A percentile compares a stretch with the other conserved stretches of the same genome.
These are phyloP conservation scores for Poa annua DNA, from an alignment of 176 grass and related monocot genomes.

Conservation along the genomic window DNA sequence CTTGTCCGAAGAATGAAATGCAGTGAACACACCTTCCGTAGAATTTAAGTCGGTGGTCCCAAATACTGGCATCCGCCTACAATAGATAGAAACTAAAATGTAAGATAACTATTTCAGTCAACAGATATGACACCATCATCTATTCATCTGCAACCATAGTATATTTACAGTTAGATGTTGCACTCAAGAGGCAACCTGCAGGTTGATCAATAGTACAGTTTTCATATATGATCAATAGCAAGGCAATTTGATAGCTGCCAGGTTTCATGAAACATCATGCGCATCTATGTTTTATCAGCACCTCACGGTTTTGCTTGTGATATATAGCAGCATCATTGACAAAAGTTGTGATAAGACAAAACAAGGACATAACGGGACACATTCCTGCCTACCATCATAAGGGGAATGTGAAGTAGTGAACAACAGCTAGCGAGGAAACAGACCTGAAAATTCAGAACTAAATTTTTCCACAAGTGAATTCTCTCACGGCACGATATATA, in stretches of 20 bases:
- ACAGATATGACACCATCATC: background rate
- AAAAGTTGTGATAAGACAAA: slow-evolving; percentile 28
- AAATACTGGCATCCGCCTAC: background rate
- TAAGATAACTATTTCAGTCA: slow-evolving; percentile 9
- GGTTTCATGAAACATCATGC: background rate
- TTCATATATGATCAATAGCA: background rate
- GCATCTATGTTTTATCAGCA: background rate
- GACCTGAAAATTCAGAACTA: background rate
- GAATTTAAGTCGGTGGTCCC: background rate
- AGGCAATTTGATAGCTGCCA: background rate
- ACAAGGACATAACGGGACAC: background rate
- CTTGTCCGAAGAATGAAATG: background rate
- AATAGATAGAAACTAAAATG: background rate
- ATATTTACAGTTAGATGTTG: slow-evolving; percentile 15
- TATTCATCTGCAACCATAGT: slow-evolving; percentile 18
- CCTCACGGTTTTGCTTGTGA: background rate
- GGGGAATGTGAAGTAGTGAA: background rate
- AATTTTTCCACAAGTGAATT: background rate
- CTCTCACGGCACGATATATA: background rate
- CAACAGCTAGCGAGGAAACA: background rate
- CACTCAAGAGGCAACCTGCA: slow-evolving; percentile 30
- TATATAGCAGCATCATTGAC: background rate
- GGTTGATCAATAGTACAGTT: background rate
- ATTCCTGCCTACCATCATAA: slow-evolving; percentile 20
- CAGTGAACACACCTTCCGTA: background rate